Evolutionary conservation across 2,329 filamentous ascomycete genomes (phyloP).

Genomic region (Stylonectria norvegica): DNA sequence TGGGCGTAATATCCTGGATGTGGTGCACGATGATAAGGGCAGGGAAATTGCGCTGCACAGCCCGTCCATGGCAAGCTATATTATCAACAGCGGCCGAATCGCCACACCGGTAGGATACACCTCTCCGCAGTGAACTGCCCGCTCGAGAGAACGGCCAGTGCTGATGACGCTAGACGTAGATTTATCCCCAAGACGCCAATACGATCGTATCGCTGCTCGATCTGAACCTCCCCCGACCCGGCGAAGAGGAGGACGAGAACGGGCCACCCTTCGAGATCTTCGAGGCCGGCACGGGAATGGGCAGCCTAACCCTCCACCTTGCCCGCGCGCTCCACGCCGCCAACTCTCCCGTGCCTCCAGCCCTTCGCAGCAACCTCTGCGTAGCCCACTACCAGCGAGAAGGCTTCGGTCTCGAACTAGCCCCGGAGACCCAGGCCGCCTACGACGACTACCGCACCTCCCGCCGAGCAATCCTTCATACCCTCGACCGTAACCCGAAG

Average conservation of each 20-base stretch:
- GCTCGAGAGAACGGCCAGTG: background rate
- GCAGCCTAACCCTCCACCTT: slow-evolving; percentile 71
- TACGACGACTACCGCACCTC: slow-evolving; percentile 45
- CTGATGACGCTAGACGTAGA: slow-evolving; percentile 18
- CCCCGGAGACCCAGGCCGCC: slow-evolving; percentile 28
- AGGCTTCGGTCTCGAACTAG: slow-evolving; percentile 25
- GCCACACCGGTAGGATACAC: slow-evolving; percentile 60
- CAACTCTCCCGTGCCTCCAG: slow-evolving; percentile 52
- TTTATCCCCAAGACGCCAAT: slow-evolving; percentile 70
- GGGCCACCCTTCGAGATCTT: slow-evolving; percentile 65
- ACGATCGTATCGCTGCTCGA: slow-evolving; percentile 75
- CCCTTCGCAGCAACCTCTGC: slow-evolving; percentile 34
- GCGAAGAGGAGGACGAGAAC: slow-evolving; percentile 33
- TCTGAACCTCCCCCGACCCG: slow-evolving; percentile 55
- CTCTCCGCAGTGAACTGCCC: too few relatives aligned
- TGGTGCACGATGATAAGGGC: slow-evolving; percentile 51
- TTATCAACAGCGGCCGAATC: slow-evolving; percentile 60
- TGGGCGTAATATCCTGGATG: slow-evolving; percentile 56
- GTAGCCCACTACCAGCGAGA: slow-evolving; percentile 20
- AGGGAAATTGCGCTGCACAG: slow-evolving; percentile 55
- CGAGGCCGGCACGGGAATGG: slow-evolving; percentile 83
- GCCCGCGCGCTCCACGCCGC: slow-evolving; percentile 72
- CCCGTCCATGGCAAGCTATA: slow-evolving; percentile 71
- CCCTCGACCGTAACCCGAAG: slow-evolving; percentile 61
- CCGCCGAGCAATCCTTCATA: slow-evolving; percentile 70